A percentile compares a stretch with the other conserved stretches of the same genome.
These are phyloP conservation scores for Aspergillus neotritici DNA, from an alignment of 2,329 filamentous ascomycete species.

Conservation along the genomic window DNA sequence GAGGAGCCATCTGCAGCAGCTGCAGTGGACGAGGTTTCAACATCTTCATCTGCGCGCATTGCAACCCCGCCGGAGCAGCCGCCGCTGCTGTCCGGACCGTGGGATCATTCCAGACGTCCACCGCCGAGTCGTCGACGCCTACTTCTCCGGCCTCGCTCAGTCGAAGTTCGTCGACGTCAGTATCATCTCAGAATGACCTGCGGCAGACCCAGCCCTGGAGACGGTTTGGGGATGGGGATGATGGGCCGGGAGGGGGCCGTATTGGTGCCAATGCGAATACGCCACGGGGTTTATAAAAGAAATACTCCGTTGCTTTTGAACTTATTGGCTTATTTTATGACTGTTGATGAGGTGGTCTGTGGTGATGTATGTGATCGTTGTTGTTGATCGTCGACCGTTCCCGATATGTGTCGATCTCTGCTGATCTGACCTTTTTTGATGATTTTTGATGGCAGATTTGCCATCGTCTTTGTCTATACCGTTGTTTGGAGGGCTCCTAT, in stretches of 20 bases:
- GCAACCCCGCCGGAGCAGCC: constrained; percentile 22
- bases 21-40: constrained; percentile 29
- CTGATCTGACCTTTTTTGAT: no score
- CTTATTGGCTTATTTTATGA: no score
- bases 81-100: constrained; percentile 6
- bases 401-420: no score
- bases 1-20: constrained; percentile 21
- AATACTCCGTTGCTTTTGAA: no score
- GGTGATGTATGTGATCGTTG: background rate
- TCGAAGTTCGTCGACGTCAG: constrained; percentile 23
- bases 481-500: no score
- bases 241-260: constrained; percentile 15
- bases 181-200: constrained; percentile 16
- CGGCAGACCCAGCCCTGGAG: constrained; percentile 8
- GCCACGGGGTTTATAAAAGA: constrained; percentile 13
- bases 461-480: no score
- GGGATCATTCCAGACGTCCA: constrained; percentile 5
- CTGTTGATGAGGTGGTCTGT: no score
- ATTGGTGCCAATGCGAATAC: constrained; percentile 17
- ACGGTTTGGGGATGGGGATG: constrained; percentile 11
- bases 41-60: constrained; percentile 27
- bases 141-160: constrained; percentile 23
- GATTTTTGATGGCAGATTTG: no score
- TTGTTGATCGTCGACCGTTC: no score
- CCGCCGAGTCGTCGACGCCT: constrained; percentile 12